Evolutionary conservation across 352 stramenopile genomes (phyloP).

Genomic region (Saprolegnia parasitica): DNA sequence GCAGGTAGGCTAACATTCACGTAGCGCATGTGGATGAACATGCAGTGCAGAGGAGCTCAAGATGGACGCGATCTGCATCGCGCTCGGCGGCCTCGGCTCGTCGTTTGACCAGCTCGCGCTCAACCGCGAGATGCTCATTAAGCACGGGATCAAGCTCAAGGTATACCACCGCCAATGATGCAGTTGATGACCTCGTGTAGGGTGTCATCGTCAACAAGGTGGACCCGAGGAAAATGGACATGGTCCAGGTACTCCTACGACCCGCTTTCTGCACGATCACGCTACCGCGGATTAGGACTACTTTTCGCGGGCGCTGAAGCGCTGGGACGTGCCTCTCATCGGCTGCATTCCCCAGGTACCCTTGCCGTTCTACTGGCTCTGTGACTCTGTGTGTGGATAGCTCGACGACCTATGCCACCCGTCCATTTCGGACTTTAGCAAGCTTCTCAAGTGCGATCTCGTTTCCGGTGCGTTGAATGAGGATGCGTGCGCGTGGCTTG

Average conservation of each 20-base stretch:
- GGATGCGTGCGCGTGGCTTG: constrained; percentile 1
- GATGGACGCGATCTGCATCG: constrained; percentile 78
- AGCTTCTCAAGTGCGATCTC: constrained; percentile 76
- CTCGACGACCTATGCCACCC: constrained; percentile 74
- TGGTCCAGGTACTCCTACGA: constrained; percentile 65
- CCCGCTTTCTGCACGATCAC: neutral
- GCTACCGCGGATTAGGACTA: constrained; percentile 54
- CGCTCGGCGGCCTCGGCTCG: constrained; percentile 69
- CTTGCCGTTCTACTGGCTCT: too few species aligned
- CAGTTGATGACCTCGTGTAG: neutral
- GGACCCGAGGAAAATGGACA: constrained; percentile 85
- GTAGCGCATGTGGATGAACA: neutral
- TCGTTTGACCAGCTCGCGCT: constrained; percentile 83
- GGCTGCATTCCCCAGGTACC: constrained; percentile 84
- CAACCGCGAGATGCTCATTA: constrained; percentile 76
- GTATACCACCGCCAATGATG: neutral
- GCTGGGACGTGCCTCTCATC: constrained; percentile 84
- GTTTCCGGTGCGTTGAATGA: constrained; percentile 48
- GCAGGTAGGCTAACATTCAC: constrained; percentile 42
- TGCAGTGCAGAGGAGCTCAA: constrained; percentile 51
- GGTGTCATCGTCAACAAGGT: constrained; percentile 88
- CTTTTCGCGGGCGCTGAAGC: constrained; percentile 83
- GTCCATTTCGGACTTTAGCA: constrained; percentile 85
- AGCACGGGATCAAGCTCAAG: constrained; percentile 52
- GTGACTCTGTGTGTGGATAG: too few species aligned